These are phyloP conservation scores for Papilionanthe hybrid DNA, from an alignment of 116 monocot genomes.

Conservation along the genomic window DNA sequence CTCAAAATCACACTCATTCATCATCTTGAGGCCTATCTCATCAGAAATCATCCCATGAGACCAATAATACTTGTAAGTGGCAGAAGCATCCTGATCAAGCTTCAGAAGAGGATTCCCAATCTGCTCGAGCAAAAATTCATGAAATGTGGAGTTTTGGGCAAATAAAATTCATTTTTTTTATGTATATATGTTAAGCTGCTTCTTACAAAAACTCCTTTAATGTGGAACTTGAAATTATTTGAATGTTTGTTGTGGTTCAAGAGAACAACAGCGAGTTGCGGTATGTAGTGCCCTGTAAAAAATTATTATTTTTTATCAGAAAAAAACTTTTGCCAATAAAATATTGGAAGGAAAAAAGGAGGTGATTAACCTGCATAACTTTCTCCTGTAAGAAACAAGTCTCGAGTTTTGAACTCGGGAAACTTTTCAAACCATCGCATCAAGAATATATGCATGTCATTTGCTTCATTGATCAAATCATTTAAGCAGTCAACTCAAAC, in stretches of 20 bases:
- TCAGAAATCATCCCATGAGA: slow-evolving; percentile 98
- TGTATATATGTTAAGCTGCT: background rate
- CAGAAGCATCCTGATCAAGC: slow-evolving; percentile 69
- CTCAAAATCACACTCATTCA: slow-evolving; percentile 73
- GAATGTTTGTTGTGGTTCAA: slow-evolving; percentile 69
- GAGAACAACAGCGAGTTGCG: slow-evolving; percentile 68
- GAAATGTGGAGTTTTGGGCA: background rate
- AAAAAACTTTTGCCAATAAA: background rate
- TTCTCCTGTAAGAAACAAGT: slow-evolving; percentile 84
- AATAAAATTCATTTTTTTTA: background rate
- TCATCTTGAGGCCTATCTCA: slow-evolving; percentile 72
- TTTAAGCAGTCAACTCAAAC: slow-evolving; percentile 8
- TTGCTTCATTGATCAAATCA: slow-evolving; percentile 39
- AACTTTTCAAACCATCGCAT: slow-evolving; percentile 78
- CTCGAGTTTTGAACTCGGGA: slow-evolving; percentile 65
- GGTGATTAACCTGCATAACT: slow-evolving; percentile 80
- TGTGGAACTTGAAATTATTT: slow-evolving; percentile 68
- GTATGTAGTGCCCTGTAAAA: slow-evolving; percentile 31
- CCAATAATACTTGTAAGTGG: slow-evolving; percentile 88
- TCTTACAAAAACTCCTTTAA: slow-evolving; percentile 94
- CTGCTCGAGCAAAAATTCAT: slow-evolving; percentile 27
- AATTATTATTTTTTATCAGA: background rate
- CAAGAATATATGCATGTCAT: slow-evolving; percentile 73
- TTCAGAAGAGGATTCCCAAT: slow-evolving; percentile 96
- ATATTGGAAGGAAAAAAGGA: background rate